Evolutionary conservation across 2,329 filamentous ascomycete genomes (phyloP), one percentile per base, ranked within the genome.

Genomic region (Incumbomyces lentus): DNA sequence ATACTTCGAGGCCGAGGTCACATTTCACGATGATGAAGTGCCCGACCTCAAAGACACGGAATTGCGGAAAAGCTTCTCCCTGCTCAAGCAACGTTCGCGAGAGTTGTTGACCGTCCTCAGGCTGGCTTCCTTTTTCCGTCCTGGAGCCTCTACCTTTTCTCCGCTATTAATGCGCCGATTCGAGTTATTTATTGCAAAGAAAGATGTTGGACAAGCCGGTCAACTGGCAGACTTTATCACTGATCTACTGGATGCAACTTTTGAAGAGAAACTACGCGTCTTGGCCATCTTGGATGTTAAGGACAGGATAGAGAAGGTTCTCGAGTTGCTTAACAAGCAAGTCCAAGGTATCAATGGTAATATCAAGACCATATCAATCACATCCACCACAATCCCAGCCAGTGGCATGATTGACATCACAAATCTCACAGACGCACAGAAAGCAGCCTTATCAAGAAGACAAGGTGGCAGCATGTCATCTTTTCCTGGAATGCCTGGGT

Each of bases 141-240:
- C 85, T 49, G 75, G 78, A 35, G 78, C 80, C 19, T 74, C 79
- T 0, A 74, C 75, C 3, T 69, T 96, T 13, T 89, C 88, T 2
- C 89, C 90, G 1, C 70, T 90, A n/a, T 75, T 96, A 44, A 87
- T 87, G 0, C 79, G 88, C 42, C 79, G 89, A 44, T 77, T 98
- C 36, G 89, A 96, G 59, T 68, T 89, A 44, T 92, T 87, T 64
- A 95, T 98, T 53, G 75, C 81, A 29, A 81, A 83, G 62, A 93
- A 92, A 61, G 81, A 87, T 49, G 64, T 92, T 42, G 73, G 78
- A 35, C 88, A 96, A 55, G 89, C 89, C 1, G 90, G 90, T 2
- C 70, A 80, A 7, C 73, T 98, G 8, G 90, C 92, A 6, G 92
- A 98, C 63, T 96, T 96, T 62, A 95, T 98, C 87, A 83, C 87